Conservation (phyloP, 2,329 filamentous ascomycete species). For the Canariomyces notabilis region DNA sequence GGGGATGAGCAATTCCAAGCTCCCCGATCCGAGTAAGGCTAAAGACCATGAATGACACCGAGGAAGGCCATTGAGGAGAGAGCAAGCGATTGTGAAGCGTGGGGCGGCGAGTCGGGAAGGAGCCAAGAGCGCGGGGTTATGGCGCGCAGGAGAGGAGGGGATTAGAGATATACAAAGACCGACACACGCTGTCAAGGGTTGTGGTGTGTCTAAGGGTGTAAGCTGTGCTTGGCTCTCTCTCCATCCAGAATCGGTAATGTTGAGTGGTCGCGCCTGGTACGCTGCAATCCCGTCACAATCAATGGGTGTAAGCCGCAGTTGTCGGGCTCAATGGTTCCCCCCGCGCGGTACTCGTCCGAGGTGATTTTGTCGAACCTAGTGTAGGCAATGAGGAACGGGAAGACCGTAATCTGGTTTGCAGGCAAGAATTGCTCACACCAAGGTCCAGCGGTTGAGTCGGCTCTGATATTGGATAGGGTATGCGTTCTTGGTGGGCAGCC, state of each 20-base stretch:
- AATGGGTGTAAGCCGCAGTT: background rate
- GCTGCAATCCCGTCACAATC: background rate
- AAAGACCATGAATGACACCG: slow-evolving; percentile 23
- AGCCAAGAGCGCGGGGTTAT: slow-evolving; percentile 6
- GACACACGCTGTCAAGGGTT: background rate
- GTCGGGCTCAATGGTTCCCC: background rate
- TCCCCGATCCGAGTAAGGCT: slow-evolving; percentile 29
- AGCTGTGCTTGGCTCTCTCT: background rate
- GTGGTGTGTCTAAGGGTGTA: background rate
- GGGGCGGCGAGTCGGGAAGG: slow-evolving; percentile 7
- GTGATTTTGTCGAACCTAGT: background rate
- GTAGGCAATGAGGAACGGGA: slow-evolving; percentile 18
- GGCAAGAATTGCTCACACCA: slow-evolving; percentile 1
- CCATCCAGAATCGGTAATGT: background rate
- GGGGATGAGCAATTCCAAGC: slow-evolving; percentile 33
- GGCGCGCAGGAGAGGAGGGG: slow-evolving; percentile 12
- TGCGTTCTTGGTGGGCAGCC: slow-evolving; percentile 30
- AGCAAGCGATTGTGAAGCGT: slow-evolving; percentile 12
- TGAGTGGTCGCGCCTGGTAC: background rate
- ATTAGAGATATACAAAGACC: slow-evolving; percentile 13
- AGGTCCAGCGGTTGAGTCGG: slow-evolving; percentile 40
- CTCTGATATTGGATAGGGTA: slow-evolving; percentile 50
- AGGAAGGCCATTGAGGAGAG: slow-evolving; percentile 25
- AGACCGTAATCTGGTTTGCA: slow-evolving; percentile 19
- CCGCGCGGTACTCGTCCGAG: background rate